A percentile compares a stretch with the other conserved stretches of the same genome.
These are phyloP conservation scores for Trametes gibbosa DNA, from an alignment of 768 basidiomycete genomes.

Conservation along the genomic window DNA sequence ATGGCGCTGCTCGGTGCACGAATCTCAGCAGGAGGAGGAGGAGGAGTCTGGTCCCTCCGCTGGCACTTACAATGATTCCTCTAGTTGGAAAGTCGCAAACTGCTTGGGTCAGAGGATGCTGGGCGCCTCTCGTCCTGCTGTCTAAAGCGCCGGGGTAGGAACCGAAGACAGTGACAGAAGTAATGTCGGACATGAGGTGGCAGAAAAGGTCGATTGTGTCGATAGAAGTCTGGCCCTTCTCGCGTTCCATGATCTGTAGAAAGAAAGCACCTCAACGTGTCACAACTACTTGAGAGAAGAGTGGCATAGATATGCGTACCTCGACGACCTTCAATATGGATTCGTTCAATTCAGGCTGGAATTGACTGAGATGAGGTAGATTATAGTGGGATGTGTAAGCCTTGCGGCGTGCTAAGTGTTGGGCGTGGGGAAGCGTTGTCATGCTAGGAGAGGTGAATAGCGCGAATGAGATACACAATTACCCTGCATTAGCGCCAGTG, in stretches of 20 bases:
- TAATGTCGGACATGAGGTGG: slow-evolving; percentile 74
- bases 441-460: slow-evolving; percentile 51
- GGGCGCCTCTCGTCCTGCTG: slow-evolving; percentile 63
- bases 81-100: slow-evolving; percentile 81
- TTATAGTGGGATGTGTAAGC: slow-evolving; percentile 75
- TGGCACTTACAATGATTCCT: slow-evolving; percentile 51
- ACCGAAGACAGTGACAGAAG: slow-evolving; percentile 67
- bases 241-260: slow-evolving; percentile 49
- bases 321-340: slow-evolving; percentile 59
- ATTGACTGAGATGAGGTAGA: slow-evolving; percentile 58
- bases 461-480: slow-evolving; percentile 25
- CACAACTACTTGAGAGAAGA: too few species aligned
- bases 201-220: slow-evolving; percentile 74
- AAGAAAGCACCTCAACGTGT: background rate
- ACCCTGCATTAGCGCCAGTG: too few species aligned
- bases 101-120: slow-evolving; percentile 68
- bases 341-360: slow-evolving; percentile 71
- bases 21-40: background rate
- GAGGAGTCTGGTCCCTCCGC: background rate
- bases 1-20: slow-evolving; percentile 50
- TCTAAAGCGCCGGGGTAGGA: slow-evolving; percentile 67
- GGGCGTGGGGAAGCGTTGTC: slow-evolving; percentile 75
- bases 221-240: slow-evolving; percentile 56
- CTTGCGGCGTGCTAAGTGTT: slow-evolving; percentile 69
- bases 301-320: slow-evolving; percentile 41